Evolutionary conservation across 2,329 filamentous ascomycete genomes (phyloP), one percentile per base, ranked within the genome.

Genomic region (Fusarium sp.): DNA sequence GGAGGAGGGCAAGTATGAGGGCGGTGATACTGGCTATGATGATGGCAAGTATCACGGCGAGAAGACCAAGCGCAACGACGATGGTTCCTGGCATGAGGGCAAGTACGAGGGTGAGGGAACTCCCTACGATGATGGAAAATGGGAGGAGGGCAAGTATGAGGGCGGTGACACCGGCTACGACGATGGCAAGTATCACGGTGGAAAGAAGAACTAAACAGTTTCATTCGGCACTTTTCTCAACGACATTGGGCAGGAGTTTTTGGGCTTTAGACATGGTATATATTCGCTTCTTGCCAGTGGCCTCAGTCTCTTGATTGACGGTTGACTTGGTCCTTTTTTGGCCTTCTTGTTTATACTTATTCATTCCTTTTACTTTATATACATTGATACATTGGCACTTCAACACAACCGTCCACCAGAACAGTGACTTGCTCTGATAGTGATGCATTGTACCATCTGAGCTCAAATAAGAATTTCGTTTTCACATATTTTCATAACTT

Each of bases 101-200:
- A 76, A 76, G 60, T 76, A 76, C 8, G 74, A 73, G 7, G 64
- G 66, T 11, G 63, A 65, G 39, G 69, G 67, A 4, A 69, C 67
- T 23, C 18, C 9, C 2, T 37, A 57, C 16, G 63, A 69, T 18
- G 63, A 66, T 18, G 67, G 67, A 25, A 67, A 67, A 37, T 67
- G 65, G 65, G 4, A 39, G 5, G 32, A 45, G 25, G 64, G 64
- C 23, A 68, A 68, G 61, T 68, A 68, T 10, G 61, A 34, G 16
- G 39, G 35, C 13, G 39, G 59, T 20, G 41, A 27, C 8, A 68
- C 39, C 25, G 27, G 54, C 5, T 27, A 27, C 8, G 66, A 68
- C 10, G 66, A 68, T 6, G 66, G 66, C 23, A 66, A 65, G 30
- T 69, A 57, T 41, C 41, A 59, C 34, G 23, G 25, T 30, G 63